Evolutionary conservation across 768 basidiomycete species (phyloP).

Genomic region (Holtermannia corniformis): DNA sequence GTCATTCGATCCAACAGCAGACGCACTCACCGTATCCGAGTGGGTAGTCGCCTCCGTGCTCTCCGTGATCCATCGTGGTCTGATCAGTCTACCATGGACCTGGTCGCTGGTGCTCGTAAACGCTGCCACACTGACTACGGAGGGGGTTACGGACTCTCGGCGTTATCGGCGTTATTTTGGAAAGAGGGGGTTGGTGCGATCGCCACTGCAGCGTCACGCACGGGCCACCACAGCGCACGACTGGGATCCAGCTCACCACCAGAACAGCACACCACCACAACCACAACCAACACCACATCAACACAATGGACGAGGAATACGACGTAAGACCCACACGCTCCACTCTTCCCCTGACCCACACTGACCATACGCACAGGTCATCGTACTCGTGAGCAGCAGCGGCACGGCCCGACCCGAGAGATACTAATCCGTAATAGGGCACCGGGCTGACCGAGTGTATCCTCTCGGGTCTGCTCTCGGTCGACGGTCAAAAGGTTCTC

Average conservation of each 20-base stretch:
- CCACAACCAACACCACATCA: too few relatives aligned
- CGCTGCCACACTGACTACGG: too few relatives aligned
- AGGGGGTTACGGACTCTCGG: too few relatives aligned
- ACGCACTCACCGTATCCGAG: neutral
- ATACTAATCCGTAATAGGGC: slow-evolving; percentile 61
- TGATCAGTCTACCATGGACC: too few relatives aligned
- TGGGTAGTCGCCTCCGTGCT: neutral
- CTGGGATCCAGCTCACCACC: too few relatives aligned
- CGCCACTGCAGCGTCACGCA: too few relatives aligned
- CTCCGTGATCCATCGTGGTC: neutral
- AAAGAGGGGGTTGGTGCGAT: too few relatives aligned
- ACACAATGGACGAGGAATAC: slow-evolving; percentile 95
- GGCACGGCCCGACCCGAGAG: neutral
- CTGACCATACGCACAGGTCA: slow-evolving; percentile 20
- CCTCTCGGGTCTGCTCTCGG: slow-evolving; percentile 93
- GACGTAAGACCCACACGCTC: slow-evolving; percentile 52
- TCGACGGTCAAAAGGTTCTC: slow-evolving; percentile 98
- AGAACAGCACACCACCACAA: too few relatives aligned
- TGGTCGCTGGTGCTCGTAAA: too few relatives aligned
- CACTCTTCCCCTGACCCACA: neutral
- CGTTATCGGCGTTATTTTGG: too few relatives aligned
- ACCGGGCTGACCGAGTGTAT: slow-evolving; percentile 98
- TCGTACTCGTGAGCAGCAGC: slow-evolving; percentile 31
- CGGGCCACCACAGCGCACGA: too few relatives aligned
- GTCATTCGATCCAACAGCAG: too few relatives aligned